Base-by-base conservation (phyloP, 2,329 filamentous ascomycete species). In the Bipolaris sorokiniana region DNA sequence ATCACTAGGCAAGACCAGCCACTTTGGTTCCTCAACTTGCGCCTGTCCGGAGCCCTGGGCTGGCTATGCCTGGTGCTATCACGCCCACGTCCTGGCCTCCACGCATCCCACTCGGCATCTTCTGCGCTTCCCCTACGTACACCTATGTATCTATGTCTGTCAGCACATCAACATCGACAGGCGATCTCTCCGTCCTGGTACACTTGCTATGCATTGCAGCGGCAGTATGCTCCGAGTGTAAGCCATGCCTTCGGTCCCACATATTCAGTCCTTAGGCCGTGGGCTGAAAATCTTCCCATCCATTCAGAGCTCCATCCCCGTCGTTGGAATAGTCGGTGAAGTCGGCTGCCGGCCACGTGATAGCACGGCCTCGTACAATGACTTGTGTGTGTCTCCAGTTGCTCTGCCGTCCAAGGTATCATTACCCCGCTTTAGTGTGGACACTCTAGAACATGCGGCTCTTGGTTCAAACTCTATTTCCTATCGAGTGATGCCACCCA, bases 271-370 rank as follows among this genome's bases (percentile, higher is more conserved):
- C 56, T 2, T 23, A 40, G 4, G 58, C 36, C 2, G 53, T 61
- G 1, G 58, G 42, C 1, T 70, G 75, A 2, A 79, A 74, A 6
- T 72, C 71, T 51, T 81, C 78, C 2, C 31, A 53, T 0, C 79
- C 78, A 10, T 71, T 59, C 0, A 80, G 56, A 4, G 75, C 61
- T 34, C 73, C 65, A 0, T 60, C 15, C 0, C 72, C 73, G 28
- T 77, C 71, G 41, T 80, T 74, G 0, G 77, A 78, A 61, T 66
- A 80, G 59, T 77, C 62, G 5, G 61, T 48, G 46, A 80, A 81
- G 1, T 50, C 59, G 3, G 78, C 75, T 0, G 68, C 66, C 4
- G 80, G 68, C 1, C 64, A 70, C n/a, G 61, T 54, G 20, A 72
- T 57, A 9, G 31, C n/a, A 7, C n/a, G 28, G 26, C 18, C 37